Evolutionary conservation across 2,329 filamentous ascomycete genomes (phyloP).

Genomic region (Penicillium digitatum): DNA sequence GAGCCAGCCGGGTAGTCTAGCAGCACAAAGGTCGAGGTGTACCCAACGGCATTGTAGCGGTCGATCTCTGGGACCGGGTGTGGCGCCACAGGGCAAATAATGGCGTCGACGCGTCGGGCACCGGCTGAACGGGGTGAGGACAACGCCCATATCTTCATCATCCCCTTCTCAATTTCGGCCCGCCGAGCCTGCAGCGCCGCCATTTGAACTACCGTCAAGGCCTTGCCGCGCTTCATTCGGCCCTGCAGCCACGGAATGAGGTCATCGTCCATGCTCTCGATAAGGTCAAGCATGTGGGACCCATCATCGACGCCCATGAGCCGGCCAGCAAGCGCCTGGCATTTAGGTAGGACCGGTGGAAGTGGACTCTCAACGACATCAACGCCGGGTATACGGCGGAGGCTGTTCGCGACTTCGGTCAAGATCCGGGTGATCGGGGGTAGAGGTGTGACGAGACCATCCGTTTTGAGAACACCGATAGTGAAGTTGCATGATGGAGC

Average conservation of each 20-base stretch:
- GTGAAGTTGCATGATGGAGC: constrained; percentile 34
- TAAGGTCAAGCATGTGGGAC: constrained; percentile 53
- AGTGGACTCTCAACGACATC: constrained; percentile 57
- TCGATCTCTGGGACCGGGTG: constrained; percentile 62
- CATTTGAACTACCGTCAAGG: constrained; percentile 48
- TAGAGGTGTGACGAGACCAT: constrained; percentile 37
- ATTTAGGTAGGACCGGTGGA: constrained; percentile 51
- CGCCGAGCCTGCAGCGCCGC: constrained; percentile 53
- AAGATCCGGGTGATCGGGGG: constrained; percentile 41
- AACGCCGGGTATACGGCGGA: constrained; percentile 43
- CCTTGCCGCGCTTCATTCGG: constrained; percentile 49
- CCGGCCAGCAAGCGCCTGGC: constrained; percentile 55
- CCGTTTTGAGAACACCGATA: constrained; percentile 42
- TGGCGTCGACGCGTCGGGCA: constrained; percentile 51
- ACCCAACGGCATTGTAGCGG: constrained; percentile 59
- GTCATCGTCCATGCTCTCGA: constrained; percentile 55
- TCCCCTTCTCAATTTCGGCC: constrained; percentile 51
- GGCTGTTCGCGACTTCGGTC: constrained; percentile 35
- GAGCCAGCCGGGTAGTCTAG: constrained; percentile 59
- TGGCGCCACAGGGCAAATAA: constrained; percentile 61
- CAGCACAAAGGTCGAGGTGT: constrained; percentile 59
- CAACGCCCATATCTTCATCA: constrained; percentile 54
- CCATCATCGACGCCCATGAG: constrained; percentile 59
- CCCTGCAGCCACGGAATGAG: constrained; percentile 58
- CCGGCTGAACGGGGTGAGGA: constrained; percentile 6